phyloP scores from a whole-genome alignment of 805 yeast species.

The Cyberlindnera lachancei region DNA sequence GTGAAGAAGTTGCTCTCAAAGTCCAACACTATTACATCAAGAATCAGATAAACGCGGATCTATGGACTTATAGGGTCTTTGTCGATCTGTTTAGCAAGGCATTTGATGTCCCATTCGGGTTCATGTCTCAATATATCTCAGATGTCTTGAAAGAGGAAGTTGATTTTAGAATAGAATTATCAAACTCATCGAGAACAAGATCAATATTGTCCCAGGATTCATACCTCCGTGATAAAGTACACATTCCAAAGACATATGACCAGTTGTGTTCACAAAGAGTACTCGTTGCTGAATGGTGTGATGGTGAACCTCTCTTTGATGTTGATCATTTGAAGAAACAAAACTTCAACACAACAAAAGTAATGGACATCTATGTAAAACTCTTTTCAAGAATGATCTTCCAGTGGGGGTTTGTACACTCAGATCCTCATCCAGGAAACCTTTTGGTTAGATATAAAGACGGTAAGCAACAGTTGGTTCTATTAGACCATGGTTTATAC shows the following conservation, averaged over 20 bases:
- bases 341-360: constrained; percentile 29
- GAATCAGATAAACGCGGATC: constrained; percentile 54
- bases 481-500: constrained; percentile 72
- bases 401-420: constrained; percentile 56
- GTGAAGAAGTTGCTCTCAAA: constrained; percentile 54
- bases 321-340: constrained; percentile 33
- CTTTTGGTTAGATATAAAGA: constrained; percentile 42
- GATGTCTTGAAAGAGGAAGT: constrained; percentile 53
- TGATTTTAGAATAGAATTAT: constrained; percentile 49
- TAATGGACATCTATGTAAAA: constrained; percentile 41
- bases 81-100: constrained; percentile 46
- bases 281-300: constrained; percentile 68
- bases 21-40: constrained; percentile 58
- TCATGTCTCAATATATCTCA: constrained; percentile 49
- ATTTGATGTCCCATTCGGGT: constrained; percentile 57
- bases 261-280: constrained; percentile 42
- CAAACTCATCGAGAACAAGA: constrained; percentile 40
- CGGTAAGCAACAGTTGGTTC: constrained; percentile 46
- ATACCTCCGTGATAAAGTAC: constrained; percentile 33
- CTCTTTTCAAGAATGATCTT: constrained; percentile 52
- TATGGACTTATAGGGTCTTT: constrained; percentile 46
- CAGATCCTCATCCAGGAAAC: constrained; percentile 80
- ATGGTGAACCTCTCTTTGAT: constrained; percentile 53
- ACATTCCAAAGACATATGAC: constrained; percentile 48
- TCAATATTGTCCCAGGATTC: constrained; percentile 34